Percentiles rank a stretch among this genome's conserved stretches.
These are phyloP conservation scores for Escallonia rubra DNA, from an alignment of 129 eudicot species.

Conservation along the genomic window DNA sequence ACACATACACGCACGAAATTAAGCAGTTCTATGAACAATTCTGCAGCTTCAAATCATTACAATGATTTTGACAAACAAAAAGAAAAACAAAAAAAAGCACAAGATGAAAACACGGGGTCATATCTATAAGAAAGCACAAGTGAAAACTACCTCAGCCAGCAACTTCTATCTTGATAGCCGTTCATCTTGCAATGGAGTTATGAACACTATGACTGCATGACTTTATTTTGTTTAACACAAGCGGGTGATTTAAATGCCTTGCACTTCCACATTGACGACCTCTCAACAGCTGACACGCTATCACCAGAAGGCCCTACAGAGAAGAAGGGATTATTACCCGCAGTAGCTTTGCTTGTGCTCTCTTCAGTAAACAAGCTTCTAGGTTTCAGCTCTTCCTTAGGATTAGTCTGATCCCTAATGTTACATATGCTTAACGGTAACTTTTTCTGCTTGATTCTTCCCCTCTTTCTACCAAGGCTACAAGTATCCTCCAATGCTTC, in stretches of 20 bases:
- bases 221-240: constrained; percentile 63
- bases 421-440: constrained; percentile 74
- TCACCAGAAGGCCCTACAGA: constrained; percentile 41
- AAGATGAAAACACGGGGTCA: not conserved
- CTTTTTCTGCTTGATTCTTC: constrained; percentile 84
- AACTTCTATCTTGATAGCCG: constrained; percentile 22
- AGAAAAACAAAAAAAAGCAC: too few relatives aligned
- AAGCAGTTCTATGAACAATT: constrained; percentile 16
- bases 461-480: constrained; percentile 60
- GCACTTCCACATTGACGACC: constrained; percentile 61
- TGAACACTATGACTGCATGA: constrained; percentile 47
- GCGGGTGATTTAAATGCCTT: constrained; percentile 53
- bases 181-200: constrained; percentile 19
- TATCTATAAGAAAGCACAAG: constrained; percentile 8
- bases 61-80: constrained; percentile 10
- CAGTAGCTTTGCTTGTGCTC: constrained; percentile 6
- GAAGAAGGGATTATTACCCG: constrained; percentile 18
- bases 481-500: constrained; percentile 40
- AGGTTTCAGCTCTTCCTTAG: constrained; percentile 48
- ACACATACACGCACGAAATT: not conserved
- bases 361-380: constrained; percentile 20
- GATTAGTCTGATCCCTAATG: constrained; percentile 59
- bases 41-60: constrained; percentile 1
- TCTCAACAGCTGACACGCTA: constrained; percentile 31
- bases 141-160: constrained; percentile 42